Evolutionary conservation across 2,329 filamentous ascomycete genomes (phyloP).

Genomic region (Trichoderma koningiopsis): DNA sequence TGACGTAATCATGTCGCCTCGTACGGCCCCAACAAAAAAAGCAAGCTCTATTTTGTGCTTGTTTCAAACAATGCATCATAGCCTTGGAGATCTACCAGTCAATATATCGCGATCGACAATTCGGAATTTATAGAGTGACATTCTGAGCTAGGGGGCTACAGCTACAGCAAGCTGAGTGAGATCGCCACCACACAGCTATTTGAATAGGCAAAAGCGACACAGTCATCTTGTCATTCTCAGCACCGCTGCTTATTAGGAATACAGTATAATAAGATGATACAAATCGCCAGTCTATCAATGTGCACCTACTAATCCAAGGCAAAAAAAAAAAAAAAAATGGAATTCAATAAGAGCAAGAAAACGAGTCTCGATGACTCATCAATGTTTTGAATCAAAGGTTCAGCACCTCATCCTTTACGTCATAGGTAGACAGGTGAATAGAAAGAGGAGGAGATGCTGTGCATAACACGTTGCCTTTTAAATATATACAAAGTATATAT

Average conservation of each 20-base stretch:
- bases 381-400: neutral
- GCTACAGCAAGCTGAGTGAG: conserved; percentile 10
- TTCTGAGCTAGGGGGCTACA: neutral
- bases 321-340: neutral
- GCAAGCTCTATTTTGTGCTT: neutral
- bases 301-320: neutral
- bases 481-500: neutral
- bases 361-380: neutral
- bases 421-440: neutral
- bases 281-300: neutral
- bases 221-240: neutral
- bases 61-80: neutral
- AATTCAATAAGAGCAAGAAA: neutral
- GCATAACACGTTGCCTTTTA: neutral
- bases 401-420: neutral
- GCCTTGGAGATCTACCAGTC: neutral
- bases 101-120: neutral
- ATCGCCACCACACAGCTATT: conserved; percentile 5
- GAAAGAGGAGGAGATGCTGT: neutral
- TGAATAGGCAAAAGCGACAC: neutral
- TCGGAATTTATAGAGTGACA: neutral
- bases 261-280: neutral
- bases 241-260: neutral
- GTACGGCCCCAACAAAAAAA: conserved; percentile 15
- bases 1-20: conserved; percentile 21